Evolutionary conservation across 768 basidiomycete genomes (phyloP), one percentile per base, ranked within the genome.

Genomic region (Pisolithus sp.): DNA sequence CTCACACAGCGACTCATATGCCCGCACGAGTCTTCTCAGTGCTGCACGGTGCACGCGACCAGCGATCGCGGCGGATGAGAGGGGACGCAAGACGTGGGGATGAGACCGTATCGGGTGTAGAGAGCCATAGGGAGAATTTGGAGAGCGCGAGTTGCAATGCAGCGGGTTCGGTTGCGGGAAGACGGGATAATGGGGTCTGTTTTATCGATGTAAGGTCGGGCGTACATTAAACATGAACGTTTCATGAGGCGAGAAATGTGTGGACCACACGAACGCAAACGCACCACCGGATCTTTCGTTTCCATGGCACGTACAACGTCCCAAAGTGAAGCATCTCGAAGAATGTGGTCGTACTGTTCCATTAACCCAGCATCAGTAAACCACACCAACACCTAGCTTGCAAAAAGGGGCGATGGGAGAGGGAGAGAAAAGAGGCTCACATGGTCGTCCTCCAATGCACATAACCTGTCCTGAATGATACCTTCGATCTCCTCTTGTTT

Each of bases 91-190:
- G 80, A 2, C 90, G 84, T 0, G 89, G 83, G 0, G 90, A 86
- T 13, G 89, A 82, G 13, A 90, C 79, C 13, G 93, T 85, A 57
- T 90, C 89, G 24, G 83, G 75, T 1, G 83, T 80, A 5, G 90
- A 86, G 3, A 98, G 82, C 88, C 93, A 98, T 1, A 73, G 63
- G 1, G 93, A 86, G 70, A 98, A 96, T 40, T 72, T 73, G 15
- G 70, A 75, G 9, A 96, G 76, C 0, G 89, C 74, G 7, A 67
- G 57, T 46, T 85, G 77, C 38, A 97, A 75, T 10, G 80, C 72
- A 10, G 78, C 62, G 0, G 90, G 79, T 46, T 84, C 77, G 2
- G 86, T 82, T 0, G 77, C 69, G 1, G 88, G 84, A 0, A 67
- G 52, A 39, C 78, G 86, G 0, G 94, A 89, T 10, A 98, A 78